Evolutionary conservation across 2,329 filamentous ascomycete species (phyloP), one percentile per base, ranked within the genome.

Genomic region (Fusarium secorum): DNA sequence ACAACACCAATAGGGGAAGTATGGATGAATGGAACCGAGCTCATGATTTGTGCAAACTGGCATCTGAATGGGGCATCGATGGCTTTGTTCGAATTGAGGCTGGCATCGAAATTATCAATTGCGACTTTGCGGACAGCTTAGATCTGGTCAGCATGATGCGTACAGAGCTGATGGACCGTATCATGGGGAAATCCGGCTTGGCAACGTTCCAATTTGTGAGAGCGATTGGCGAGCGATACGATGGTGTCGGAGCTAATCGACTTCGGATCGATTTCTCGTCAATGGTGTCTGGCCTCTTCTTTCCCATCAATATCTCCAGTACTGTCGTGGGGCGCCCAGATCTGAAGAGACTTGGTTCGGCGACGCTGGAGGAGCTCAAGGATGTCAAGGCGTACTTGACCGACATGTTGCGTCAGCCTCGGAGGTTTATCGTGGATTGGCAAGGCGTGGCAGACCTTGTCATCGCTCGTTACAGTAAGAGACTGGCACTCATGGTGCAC

Each of bases 31-130:
- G 66, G 9, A 76, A 79, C 4, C 87, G 90, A 11, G 90, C 89
- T 0, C 52, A 72, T 3, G 82, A 83, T 3, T 78, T 92, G 3
- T 93, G 91, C 77, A 78, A 83, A 0, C 72, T 91, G 14, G 83
- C 86, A 14, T 78, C 46, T 64, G 78, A 73, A 58, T 88, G 77
- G 90, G 87, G 87, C 14, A 83, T 92, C n/a, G 88, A 92, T 72
- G 90, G 89, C 0, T 82, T 92, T 26, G 78, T 93, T 4, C 85
- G 91, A 15, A 90, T 90, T 85, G 91, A 93, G 75, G 85, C 86
- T 22, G 91, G 91, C 0, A 93, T 93, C 70, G 91, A 93, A 78
- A 83, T 92, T 57, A 90, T 93, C 53, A 81, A 91, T 24, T 93
- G 91, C 76, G 81, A 90, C 57, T 93, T 93, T 48, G 70, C 72